Base-by-base conservation (phyloP, 257 asterid genomes). In the Rehmannia glutinosa region DNA sequence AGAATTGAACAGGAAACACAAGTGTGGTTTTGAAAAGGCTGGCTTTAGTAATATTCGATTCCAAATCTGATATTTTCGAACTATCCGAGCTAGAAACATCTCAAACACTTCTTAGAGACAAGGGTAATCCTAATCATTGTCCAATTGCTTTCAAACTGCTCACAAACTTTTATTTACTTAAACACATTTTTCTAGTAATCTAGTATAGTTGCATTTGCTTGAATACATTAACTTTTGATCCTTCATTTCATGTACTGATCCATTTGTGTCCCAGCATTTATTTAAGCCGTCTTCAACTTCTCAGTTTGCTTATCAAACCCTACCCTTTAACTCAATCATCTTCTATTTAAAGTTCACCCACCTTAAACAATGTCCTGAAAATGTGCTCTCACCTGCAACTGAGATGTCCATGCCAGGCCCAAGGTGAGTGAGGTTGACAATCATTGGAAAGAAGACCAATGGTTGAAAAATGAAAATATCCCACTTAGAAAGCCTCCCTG, bases 21-120 rank as follows among this genome's bases (percentile, higher is more conserved):
- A 57, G 47, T 15, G 58, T 27, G 61, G 53, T 61, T 74, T 27
- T 27, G n/a, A 27, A 50, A 50, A 67, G 17, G 64, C 64, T 28
- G 36, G 8, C 33, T 11, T 35, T 4, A 39, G 13, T 3, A 23
- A 19, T 21, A 54, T 52, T 41, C 3, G 30, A 38, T 38, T 8
- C 42, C 36, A 17, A 38, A 45, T 33, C 56, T 45, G 25, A 17
- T 62, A 30, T 28, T 45, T 23, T 15, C 5, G 28, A 62, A 61
- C 38, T 16, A 50, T 50, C 39, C 4, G 13, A 70, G 28, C 19
- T 36, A 2, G 53, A 24, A 20, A 43, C 39, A 52, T 38, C 64
- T 70, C 23, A 60, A 50, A 39, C 60, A 47, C 32, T 6, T 42
- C 7, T 32, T 20, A 30, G 51, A 56, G 19, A 16, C 23, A 3